phyloP scores from a whole-genome alignment of 2,329 filamentous ascomycete genomes.

The Chaetomium sp. region DNA sequence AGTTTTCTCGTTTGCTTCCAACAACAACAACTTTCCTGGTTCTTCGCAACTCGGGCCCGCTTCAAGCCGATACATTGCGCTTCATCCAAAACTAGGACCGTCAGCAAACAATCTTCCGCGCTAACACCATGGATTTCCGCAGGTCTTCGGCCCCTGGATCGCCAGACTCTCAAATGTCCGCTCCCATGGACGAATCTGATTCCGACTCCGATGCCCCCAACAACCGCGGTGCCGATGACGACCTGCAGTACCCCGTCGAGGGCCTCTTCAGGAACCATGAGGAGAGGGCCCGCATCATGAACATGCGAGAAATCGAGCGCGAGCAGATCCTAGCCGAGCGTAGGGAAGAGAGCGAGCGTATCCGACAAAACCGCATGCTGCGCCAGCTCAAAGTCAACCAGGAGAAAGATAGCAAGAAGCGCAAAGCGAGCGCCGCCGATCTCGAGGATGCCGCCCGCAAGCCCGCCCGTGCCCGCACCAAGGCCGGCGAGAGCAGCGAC shows the following conservation, averaged over 20 bases:
- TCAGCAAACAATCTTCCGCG: neutral
- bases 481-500: slow-evolving; percentile 59
- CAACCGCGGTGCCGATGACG: slow-evolving; percentile 42
- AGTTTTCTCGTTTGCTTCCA: no score
- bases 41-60: no score
- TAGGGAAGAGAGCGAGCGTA: slow-evolving; percentile 71
- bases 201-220: slow-evolving; percentile 62
- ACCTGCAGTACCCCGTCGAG: slow-evolving; percentile 74
- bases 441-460: slow-evolving; percentile 72
- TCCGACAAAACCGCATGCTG: slow-evolving; percentile 74
- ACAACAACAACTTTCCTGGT: neutral
- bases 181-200: slow-evolving; percentile 83
- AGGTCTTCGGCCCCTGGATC: slow-evolving; percentile 67
- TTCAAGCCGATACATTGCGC: no score
- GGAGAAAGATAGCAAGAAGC: slow-evolving; percentile 62
- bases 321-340: slow-evolving; percentile 88
- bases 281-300: slow-evolving; percentile 74
- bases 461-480: slow-evolving; percentile 64
- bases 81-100: no score
- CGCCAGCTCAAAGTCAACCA: slow-evolving; percentile 66
- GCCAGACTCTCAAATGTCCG: slow-evolving; percentile 70
- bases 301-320: slow-evolving; percentile 81
- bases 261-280: slow-evolving; percentile 70
- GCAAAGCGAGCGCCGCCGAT: slow-evolving; percentile 73
- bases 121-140: slow-evolving; percentile 13